Base-by-base conservation (phyloP, 805 yeast species). In the Wickerhamiella cacticola region DNA sequence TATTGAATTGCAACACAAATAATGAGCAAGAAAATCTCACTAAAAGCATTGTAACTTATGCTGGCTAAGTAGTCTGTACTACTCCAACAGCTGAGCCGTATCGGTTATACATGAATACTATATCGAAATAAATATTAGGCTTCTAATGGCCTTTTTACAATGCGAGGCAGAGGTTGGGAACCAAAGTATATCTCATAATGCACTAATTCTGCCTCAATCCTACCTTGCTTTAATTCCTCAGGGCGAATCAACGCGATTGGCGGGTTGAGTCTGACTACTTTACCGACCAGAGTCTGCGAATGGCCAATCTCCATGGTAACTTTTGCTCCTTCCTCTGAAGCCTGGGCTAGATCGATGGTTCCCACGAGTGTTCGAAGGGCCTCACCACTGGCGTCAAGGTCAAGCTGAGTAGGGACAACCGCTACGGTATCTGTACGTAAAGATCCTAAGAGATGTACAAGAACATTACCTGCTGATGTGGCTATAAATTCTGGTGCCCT, bases 211-310 rank as follows among this genome's bases (percentile, higher is more conserved):
- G 24, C 47, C 26, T 22, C 41, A 7, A 44, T 22, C 12, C 16
- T 44, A 6, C 41, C 41, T 12, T 16, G 25, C 12, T 21, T 19
- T 10, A 44, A 13, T 35, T 34, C 26, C 24, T 35, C 22, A 6
- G 47, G 41, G 10, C 47, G 41, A 3, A 44, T 1, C 21, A 44
- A 16, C n/a, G 60, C 60, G 19, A 56, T 26, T 23, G 60, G 60
- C 28, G 31, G 29, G 23, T 44, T 15, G 24, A 55, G 53, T 35
- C 53, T 54, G 28, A 46, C 50, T 6, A 55, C 40, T 16, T 38
- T 41, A 22, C 59, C 59, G 13, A 50, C 33, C 5, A 56, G 50
- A 29, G 48, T 28, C 45, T 56, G 59, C 18, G 50, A 50, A 15
- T 21, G 43, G 5, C 57, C 58, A 1, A 56, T 50, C 1, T 42